Conservation (phyloP, 257 asterid species). For the Jaltomata sinuosa region DNA sequence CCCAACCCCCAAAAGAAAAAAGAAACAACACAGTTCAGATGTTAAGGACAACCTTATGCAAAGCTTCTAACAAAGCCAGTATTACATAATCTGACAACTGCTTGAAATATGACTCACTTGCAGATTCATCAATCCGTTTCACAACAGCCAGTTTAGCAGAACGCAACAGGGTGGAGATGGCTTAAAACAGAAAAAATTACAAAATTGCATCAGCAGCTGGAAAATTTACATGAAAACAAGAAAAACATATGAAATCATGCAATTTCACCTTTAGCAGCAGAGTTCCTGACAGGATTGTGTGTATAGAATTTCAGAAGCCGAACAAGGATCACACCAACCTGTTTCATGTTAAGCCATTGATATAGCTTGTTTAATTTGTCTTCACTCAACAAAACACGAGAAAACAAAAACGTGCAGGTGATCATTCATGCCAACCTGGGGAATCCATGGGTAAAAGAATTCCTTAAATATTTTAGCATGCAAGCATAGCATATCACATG, state of each 20-base stretch:
- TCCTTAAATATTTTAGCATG: slow-evolving; percentile 93
- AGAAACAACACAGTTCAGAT: no score
- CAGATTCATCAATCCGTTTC: slow-evolving; percentile 79
- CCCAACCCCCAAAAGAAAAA: no score
- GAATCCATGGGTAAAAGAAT: slow-evolving; percentile 95
- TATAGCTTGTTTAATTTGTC: neutral
- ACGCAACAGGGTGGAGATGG: slow-evolving; percentile 67
- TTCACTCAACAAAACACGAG: neutral
- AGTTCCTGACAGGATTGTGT: no score
- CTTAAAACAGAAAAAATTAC: slow-evolving; percentile 24
- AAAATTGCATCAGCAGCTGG: neutral
- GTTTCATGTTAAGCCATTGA: neutral
- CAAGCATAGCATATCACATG: slow-evolving; percentile 85
- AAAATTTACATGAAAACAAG: neutral
- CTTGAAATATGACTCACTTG: slow-evolving; percentile 55
- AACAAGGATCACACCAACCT: no score
- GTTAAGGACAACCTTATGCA: slow-evolving; percentile 48
- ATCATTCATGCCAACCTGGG: slow-evolving; percentile 53
- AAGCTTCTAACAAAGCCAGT: slow-evolving; percentile 75
- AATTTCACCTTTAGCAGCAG: no score
- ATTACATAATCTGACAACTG: slow-evolving; percentile 30
- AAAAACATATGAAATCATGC: no score
- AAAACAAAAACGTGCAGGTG: neutral
- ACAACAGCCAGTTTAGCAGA: slow-evolving; percentile 62
- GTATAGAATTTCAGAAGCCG: no score